A percentile compares a stretch with the other conserved stretches of the same genome.
These are phyloP conservation scores for Gossypium schwendimanii DNA, from an alignment of 441 rosid species.

Conservation along the genomic window DNA sequence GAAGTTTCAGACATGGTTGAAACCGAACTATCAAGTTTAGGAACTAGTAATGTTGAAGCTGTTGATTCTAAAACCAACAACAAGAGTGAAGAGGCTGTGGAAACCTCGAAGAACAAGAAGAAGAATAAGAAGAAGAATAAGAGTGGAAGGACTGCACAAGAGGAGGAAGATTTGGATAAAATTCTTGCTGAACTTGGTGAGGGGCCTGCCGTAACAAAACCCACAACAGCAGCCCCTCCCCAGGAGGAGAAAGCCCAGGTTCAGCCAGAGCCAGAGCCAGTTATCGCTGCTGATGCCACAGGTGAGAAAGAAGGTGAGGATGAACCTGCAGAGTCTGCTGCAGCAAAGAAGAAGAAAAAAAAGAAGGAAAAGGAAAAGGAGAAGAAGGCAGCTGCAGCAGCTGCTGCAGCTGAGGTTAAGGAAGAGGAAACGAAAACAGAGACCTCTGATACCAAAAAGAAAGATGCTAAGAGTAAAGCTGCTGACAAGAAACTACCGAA, in stretches of 20 bases:
- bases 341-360: slow-evolving; percentile 88
- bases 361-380: slow-evolving; percentile 82
- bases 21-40: slow-evolving; percentile 2
- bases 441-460: slow-evolving; percentile 45
- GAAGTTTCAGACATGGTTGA: slow-evolving; percentile 30
- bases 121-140: slow-evolving; percentile 68
- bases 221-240: slow-evolving; percentile 29
- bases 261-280: slow-evolving; percentile 48
- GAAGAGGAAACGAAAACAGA: slow-evolving; percentile 52
- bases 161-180: slow-evolving; percentile 92
- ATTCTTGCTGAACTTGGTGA: slow-evolving; percentile 85
- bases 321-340: slow-evolving; percentile 63
- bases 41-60: slow-evolving; percentile 18
- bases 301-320: slow-evolving; percentile 74
- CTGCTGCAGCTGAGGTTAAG: slow-evolving; percentile 34
- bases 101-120: slow-evolving; percentile 71
- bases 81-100: slow-evolving; percentile 43
- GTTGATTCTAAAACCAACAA: slow-evolving; percentile 22
- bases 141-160: slow-evolving; percentile 84
- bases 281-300: slow-evolving; percentile 28
- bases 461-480: slow-evolving; percentile 69
- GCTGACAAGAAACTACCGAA: slow-evolving; percentile 83
- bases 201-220: slow-evolving; percentile 31
- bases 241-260: slow-evolving; percentile 46
- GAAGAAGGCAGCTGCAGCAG: slow-evolving; percentile 59